phyloP scores from a whole-genome alignment of 2,329 filamentous ascomycete genomes.

The Periglandula ipomoeae region DNA sequence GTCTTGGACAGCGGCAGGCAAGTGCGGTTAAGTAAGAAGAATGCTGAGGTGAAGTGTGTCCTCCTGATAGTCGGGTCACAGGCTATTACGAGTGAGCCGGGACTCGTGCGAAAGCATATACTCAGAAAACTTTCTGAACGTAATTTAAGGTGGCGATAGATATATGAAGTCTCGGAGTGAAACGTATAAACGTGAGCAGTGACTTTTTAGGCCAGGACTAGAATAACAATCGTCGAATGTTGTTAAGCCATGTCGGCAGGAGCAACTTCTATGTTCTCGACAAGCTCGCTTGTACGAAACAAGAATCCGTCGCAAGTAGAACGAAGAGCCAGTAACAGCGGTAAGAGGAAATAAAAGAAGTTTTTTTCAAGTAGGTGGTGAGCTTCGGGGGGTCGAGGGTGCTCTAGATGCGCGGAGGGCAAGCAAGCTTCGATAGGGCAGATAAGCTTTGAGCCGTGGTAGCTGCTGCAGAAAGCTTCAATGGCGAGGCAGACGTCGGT shows the following conservation, averaged over 20 bases:
- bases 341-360: neutral
- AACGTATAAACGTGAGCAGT: neutral
- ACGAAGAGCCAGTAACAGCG: neutral
- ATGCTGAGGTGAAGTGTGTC: neutral
- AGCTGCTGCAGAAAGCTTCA: neutral
- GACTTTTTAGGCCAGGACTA: neutral
- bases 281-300: neutral
- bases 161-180: neutral
- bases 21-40: neutral
- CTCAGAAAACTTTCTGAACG: neutral
- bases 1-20: neutral
- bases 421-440: constrained; percentile 1
- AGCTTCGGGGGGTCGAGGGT: neutral
- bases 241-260: constrained; percentile 4
- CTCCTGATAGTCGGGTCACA: neutral
- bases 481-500: neutral
- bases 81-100: too few relatives aligned
- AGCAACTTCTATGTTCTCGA: neutral
- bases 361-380: too few relatives aligned
- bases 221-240: neutral
- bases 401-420: neutral
- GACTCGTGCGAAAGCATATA: neutral
- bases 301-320: neutral
- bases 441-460: constrained; percentile 1
- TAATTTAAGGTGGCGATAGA: neutral